These are phyloP conservation scores for Aulographum hederae DNA, from an alignment of 2,329 filamentous ascomycete species.

Conservation along the genomic window DNA sequence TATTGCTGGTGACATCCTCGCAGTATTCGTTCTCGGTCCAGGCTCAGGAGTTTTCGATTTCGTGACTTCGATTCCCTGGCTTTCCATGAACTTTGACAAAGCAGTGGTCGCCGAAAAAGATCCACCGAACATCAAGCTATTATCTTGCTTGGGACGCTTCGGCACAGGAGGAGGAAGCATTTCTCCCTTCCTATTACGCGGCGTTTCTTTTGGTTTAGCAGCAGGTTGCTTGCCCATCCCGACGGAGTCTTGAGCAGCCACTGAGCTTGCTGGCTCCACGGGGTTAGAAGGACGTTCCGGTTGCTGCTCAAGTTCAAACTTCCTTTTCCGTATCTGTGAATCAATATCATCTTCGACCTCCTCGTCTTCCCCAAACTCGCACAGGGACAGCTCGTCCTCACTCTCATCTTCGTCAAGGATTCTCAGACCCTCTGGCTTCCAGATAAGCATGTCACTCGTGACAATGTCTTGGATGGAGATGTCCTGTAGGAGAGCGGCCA, in stretches of 20 bases:
- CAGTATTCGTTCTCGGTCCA: too few relatives aligned
- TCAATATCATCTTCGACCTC: conserved; percentile 13
- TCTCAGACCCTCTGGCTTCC: conserved; percentile 29
- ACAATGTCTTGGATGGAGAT: conserved; percentile 15
- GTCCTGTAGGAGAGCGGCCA: conserved; percentile 17
- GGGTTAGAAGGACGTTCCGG: not conserved
- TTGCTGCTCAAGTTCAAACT: conserved; percentile 2
- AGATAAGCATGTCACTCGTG: conserved; percentile 23
- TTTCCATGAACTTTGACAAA: conserved; percentile 24
- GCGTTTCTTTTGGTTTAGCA: conserved; percentile 1
- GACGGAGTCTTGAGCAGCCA: too few relatives aligned
- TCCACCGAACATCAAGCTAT: conserved; percentile 15
- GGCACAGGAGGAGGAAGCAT: conserved; percentile 4
- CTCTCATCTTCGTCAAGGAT: conserved; percentile 21
- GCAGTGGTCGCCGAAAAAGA: conserved; percentile 23
- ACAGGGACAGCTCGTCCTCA: conserved; percentile 16
- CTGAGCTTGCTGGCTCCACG: too few relatives aligned
- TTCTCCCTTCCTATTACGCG: conserved; percentile 4
- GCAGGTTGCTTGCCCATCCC: too few relatives aligned
- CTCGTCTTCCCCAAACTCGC: conserved; percentile 7
- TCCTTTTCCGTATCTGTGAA: conserved; percentile 21
- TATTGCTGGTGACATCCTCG: not conserved
- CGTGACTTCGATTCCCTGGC: too few relatives aligned
- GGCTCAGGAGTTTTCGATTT: not conserved
- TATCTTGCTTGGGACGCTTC: conserved; percentile 2